Conservation (phyloP, 345 rosid species). For the Salix udensis region DNA sequence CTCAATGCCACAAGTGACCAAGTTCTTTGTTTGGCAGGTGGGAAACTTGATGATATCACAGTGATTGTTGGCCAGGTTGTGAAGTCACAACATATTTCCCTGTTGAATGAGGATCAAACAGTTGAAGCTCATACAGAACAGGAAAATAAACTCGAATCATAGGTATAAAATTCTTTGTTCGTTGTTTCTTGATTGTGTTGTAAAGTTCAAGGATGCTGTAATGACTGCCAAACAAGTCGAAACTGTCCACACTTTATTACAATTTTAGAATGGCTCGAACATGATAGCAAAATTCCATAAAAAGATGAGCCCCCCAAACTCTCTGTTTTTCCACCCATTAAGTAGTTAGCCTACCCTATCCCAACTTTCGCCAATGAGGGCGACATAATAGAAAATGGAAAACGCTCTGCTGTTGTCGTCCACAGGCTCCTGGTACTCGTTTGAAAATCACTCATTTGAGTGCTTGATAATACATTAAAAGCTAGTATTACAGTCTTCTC, state of each 20-base stretch:
- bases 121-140: not conserved
- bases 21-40: slow-evolving; percentile 47
- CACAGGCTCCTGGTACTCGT: no score
- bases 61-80: slow-evolving; percentile 65
- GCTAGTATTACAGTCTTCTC: no score
- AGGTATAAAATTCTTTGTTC: not conserved
- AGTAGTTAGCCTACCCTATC: not conserved
- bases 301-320: not conserved
- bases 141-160: not conserved
- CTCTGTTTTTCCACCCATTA: not conserved
- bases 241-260: not conserved
- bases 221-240: not conserved
- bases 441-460: no score
- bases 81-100: slow-evolving; percentile 11
- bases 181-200: not conserved
- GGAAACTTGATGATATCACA: slow-evolving; percentile 86
- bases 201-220: not conserved
- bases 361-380: not conserved
- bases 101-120: not conserved
- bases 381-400: not conserved
- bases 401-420: not conserved
- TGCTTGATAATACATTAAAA: no score
- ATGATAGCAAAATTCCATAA: not conserved
- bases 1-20: slow-evolving; percentile 5
- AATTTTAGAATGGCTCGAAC: not conserved